Conservation (phyloP, 805 yeast genomes). For the Candida patagonica region DNA sequence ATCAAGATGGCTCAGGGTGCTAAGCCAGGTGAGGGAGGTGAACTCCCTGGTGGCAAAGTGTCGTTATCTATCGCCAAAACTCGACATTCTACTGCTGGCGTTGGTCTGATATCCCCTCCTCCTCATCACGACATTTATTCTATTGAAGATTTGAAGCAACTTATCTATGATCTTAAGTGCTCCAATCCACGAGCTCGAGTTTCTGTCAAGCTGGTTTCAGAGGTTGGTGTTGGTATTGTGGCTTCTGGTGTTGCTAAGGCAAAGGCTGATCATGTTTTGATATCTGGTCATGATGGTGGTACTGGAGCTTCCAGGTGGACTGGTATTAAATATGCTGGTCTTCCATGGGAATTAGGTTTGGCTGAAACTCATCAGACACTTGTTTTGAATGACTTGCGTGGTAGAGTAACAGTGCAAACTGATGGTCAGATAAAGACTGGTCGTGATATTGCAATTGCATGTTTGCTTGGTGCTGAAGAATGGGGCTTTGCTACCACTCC, state of each 20-base stretch:
- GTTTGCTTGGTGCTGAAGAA: constrained; percentile 94
- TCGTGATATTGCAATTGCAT: constrained; percentile 92
- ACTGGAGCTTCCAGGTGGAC: constrained; percentile 99
- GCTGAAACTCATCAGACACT: constrained; percentile 98
- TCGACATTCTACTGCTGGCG: constrained; percentile 94
- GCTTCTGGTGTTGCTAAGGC: constrained; percentile 99
- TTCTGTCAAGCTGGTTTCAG: constrained; percentile 92
- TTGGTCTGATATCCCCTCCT: constrained; percentile 95
- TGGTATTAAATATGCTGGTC: constrained; percentile 92
- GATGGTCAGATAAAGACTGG: constrained; percentile 98
- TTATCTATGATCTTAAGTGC: constrained; percentile 93
- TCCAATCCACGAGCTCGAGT: constrained; percentile 95
- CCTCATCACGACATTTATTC: constrained; percentile 99
- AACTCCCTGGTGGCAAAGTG: constrained; percentile 90
- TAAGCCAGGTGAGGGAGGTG: constrained; percentile 99
- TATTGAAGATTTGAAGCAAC: constrained; percentile 93
- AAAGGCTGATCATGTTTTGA: constrained; percentile 90
- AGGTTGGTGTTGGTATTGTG: constrained; percentile 98
- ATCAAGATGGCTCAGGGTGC: constrained; percentile 99
- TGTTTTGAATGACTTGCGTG: constrained; percentile 91
- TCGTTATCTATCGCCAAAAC: constrained; percentile 82
- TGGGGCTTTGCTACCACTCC: constrained; percentile 99
- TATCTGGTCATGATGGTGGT: constrained; percentile 99
- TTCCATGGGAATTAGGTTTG: constrained; percentile 97
- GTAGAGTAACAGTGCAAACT: constrained; percentile 92